phyloP scores from a whole-genome alignment of 2,329 filamentous ascomycete species.

The Didymella segeticola region DNA sequence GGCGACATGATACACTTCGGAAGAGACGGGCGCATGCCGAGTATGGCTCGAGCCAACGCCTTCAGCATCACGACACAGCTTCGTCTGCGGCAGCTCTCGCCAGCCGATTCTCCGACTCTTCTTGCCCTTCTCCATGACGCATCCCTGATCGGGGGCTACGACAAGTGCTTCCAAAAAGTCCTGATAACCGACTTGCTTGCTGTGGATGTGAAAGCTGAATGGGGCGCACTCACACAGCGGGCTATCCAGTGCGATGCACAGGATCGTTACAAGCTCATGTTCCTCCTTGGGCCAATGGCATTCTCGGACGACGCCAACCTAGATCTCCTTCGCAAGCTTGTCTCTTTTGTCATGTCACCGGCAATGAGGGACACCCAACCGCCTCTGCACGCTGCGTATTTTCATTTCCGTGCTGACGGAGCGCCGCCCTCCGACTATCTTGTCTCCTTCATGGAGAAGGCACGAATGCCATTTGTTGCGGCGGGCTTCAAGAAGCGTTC shows the following conservation, averaged over 20 bases:
- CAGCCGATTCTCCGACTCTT: constrained; percentile 15
- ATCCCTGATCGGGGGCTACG: constrained; percentile 51
- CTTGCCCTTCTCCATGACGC: constrained; percentile 40
- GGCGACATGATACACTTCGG: constrained; percentile 18
- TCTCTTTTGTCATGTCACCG: constrained; percentile 53
- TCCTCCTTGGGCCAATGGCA: constrained; percentile 55
- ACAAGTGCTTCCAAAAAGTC: constrained; percentile 34
- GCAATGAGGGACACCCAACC: constrained; percentile 49
- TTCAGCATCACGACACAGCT: constrained; percentile 21
- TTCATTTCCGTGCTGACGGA: constrained; percentile 47
- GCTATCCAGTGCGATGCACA: constrained; percentile 35
- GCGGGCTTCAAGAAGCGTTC: constrained; percentile 20
- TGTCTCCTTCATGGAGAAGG: constrained; percentile 20
- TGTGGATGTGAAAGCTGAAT: constrained; percentile 49
- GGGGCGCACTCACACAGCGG: constrained; percentile 53
- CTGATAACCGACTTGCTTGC: constrained; percentile 52
- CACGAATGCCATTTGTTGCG: constrained; percentile 44
- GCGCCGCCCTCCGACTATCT: constrained; percentile 19
- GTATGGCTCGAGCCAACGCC: constrained; percentile 15
- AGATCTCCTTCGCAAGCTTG: constrained; percentile 51
- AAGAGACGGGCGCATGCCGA: constrained; percentile 18
- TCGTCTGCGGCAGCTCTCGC: constrained; percentile 13
- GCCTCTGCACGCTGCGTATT: constrained; percentile 42
- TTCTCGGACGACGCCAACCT: constrained; percentile 52
- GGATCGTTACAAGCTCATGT: constrained; percentile 53